Conservation (phyloP, 1,284 basidiomycete genomes). For the Trametes hirsuta region DNA sequence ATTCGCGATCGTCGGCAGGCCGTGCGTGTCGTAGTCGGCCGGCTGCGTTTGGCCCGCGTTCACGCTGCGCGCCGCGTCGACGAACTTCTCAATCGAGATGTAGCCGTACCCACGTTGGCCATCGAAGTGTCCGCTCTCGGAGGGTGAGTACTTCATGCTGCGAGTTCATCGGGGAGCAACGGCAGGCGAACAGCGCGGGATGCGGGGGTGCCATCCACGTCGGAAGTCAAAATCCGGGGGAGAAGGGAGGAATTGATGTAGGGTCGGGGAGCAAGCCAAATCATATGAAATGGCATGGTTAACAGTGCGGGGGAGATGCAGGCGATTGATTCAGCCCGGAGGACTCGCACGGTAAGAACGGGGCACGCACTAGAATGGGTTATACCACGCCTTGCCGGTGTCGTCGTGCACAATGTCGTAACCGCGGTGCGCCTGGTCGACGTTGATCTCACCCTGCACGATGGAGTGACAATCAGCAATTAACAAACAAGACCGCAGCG, state of each 20-base stretch:
- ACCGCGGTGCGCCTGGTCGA: conserved; percentile 92
- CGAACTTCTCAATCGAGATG: conserved; percentile 90
- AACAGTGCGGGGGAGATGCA: not conserved
- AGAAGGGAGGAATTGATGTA: not conserved
- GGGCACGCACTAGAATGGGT: conserved; percentile 86
- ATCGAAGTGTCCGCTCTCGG: conserved; percentile 89
- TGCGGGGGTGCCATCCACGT: too few species aligned
- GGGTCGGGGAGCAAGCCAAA: not conserved
- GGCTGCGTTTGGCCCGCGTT: conserved; percentile 71
- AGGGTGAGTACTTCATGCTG: conserved; percentile 93
- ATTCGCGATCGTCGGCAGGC: conserved; percentile 86
- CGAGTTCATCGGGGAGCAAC: not conserved
- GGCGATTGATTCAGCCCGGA: conserved; percentile 7
- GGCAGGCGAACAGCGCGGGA: too few species aligned
- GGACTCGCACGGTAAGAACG: conserved; percentile 5
- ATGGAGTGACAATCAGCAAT: conserved; percentile 7
- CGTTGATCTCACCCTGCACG: conserved; percentile 80
- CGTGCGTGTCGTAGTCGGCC: conserved; percentile 76
- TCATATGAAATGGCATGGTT: not conserved
- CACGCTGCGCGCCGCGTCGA: conserved; percentile 79
- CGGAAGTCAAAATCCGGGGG: not conserved
- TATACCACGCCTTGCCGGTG: conserved; percentile 80
- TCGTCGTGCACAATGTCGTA: conserved; percentile 89
- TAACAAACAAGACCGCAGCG: conserved; percentile 1
- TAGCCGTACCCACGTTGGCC: conserved; percentile 92